Evolutionary conservation across 75 land plant species (phyloP), one percentile per base, ranked within the genome.

Genomic region (Picea glauca): DNA sequence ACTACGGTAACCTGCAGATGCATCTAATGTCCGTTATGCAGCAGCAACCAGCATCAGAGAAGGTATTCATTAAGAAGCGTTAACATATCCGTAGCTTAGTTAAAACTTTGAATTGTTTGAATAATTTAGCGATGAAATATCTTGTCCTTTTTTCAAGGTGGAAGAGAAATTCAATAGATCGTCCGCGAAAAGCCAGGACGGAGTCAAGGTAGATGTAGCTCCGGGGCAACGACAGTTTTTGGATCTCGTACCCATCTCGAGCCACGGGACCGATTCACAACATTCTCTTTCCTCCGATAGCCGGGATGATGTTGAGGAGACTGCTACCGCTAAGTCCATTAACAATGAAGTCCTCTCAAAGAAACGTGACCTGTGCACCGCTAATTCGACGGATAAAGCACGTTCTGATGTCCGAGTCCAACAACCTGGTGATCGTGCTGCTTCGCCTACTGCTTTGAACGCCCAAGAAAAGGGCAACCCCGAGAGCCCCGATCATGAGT

Each of bases 1-100:
- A 91, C 78, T 88, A 89, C 83, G 78, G 79, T 38, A 65, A 38
- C 12, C 79, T 93, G 17, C 86, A 86, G 70, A 76, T 83, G 78
- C 88, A 90, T 14, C 26, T 87, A 23, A 26, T 76, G 61, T 17
- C 84, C 6, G 13, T 84, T 0, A 82, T 87, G 87, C 87, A 88
- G 57, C 83, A 84, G 32, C 81, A 76, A 58, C 77, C 15, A 13
- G 58, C 46, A 7, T 13, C 26, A 43, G 57, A 74, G 23, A 76
- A 77, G 33, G 68, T 65, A 13, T 50, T 8, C 12, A 50, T 50
- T 9, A 0, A 50, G 56, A 50, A 50, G 11, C 56, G 8, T 50
- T 8, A 9, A 0, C 9, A 50, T 9, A 8, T 1, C 11, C 0
- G 56, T 8, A 9, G 11, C 11, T 50, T 8, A 8, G 12, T 50